Percentiles rank a stretch among this genome's conserved stretches.
These are phyloP conservation scores for Arachis stenosperma DNA, from an alignment of 306 rosid genomes.

Conservation along the genomic window DNA sequence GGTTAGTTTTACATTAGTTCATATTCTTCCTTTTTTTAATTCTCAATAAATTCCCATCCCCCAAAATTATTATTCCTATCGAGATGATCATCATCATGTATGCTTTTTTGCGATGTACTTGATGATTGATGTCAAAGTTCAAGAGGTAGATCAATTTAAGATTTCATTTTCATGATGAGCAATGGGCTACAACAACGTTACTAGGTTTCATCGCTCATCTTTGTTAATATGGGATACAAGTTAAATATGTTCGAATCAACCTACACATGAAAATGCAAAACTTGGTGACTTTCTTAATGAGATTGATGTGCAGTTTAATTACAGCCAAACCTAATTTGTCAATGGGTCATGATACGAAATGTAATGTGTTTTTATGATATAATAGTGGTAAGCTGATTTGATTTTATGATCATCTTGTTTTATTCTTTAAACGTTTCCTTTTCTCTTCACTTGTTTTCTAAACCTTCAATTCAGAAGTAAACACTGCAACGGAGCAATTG, in stretches of 20 bases:
- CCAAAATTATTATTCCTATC: constrained; percentile 11
- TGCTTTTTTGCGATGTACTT: not conserved
- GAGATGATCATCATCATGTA: constrained; percentile 2
- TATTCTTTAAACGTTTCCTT: too few relatives aligned
- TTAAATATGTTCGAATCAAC: not conserved
- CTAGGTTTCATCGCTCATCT: not conserved
- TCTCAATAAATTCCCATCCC: constrained; percentile 19
- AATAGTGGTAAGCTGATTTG: too few relatives aligned
- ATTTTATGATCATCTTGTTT: too few relatives aligned
- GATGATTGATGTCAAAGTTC: constrained; percentile 15
- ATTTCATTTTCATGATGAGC: constrained; percentile 4
- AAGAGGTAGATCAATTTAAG: constrained; percentile 1
- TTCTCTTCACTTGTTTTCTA: too few relatives aligned
- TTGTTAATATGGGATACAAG: not conserved
- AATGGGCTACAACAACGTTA: not conserved
- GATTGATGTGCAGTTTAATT: too few relatives aligned
- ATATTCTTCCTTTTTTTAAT: not conserved
- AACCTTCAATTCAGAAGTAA: too few relatives aligned
- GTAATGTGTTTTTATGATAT: too few relatives aligned
- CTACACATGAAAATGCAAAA: not conserved
- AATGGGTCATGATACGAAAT: too few relatives aligned
- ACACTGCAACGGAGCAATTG: too few relatives aligned
- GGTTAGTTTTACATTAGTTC: constrained; percentile 15
- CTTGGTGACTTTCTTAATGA: not conserved
- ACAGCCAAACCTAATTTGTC: too few relatives aligned